Conservation (phyloP, 352 stramenopile species). For the Nothophytophthora sp. region DNA sequence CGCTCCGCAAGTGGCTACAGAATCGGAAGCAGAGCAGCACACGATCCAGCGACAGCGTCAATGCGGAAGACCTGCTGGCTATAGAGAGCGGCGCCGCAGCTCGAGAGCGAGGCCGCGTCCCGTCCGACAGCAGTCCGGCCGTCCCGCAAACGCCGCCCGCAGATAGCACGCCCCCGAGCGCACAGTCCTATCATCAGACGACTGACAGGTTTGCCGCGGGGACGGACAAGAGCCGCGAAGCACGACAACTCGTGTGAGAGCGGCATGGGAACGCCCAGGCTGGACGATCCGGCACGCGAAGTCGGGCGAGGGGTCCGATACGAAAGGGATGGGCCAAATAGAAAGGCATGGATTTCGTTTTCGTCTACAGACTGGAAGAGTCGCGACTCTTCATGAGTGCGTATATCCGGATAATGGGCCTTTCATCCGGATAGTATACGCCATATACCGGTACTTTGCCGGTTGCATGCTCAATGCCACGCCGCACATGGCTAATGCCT, state of each 20-base stretch:
- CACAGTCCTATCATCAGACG: slow-evolving; percentile 16
- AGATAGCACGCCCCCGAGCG: slow-evolving; percentile 17
- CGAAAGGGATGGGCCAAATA: too few relatives aligned
- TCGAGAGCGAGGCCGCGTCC: slow-evolving; percentile 4
- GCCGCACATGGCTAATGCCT: too few relatives aligned
- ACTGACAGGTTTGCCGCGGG: slow-evolving; percentile 6
- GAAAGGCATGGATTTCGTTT: too few relatives aligned
- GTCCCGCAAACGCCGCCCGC: slow-evolving; percentile 15
- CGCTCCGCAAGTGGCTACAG: slow-evolving; percentile 16
- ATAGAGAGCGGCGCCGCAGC: slow-evolving; percentile 10
- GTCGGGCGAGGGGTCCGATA: too few relatives aligned
- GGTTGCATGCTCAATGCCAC: too few relatives aligned
- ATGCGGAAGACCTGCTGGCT: slow-evolving; percentile 13
- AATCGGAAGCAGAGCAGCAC: slow-evolving; percentile 19
- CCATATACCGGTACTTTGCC: too few relatives aligned
- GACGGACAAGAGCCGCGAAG: background rate
- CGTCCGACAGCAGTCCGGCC: slow-evolving; percentile 6
- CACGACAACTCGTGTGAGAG: slow-evolving; percentile 7
- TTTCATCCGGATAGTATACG: too few relatives aligned
- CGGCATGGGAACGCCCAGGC: background rate
- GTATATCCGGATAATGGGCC: too few relatives aligned
- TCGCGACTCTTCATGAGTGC: too few relatives aligned
- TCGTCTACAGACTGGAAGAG: too few relatives aligned
- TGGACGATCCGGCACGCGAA: too few relatives aligned
- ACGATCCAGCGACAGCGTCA: background rate